phyloP scores from a whole-genome alignment of 1,139 yeast species.

The Ogataea hybrid region DNA sequence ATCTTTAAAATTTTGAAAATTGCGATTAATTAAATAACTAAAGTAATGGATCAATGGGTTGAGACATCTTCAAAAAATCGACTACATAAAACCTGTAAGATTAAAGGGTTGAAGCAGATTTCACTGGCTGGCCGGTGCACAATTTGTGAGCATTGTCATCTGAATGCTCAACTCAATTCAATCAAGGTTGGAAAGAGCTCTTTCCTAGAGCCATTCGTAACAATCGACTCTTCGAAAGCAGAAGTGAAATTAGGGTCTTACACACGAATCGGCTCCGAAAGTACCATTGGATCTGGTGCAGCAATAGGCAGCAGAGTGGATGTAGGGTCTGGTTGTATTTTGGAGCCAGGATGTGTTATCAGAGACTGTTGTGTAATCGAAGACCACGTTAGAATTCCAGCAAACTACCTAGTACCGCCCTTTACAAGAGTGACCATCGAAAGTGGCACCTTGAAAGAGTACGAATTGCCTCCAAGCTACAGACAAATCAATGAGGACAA shows the following conservation, averaged over 20 bases:
- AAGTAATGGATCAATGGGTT: constrained; percentile 17
- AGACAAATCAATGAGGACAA: constrained; percentile 14
- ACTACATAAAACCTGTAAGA: constrained; percentile 20
- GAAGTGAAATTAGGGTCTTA: constrained; percentile 19
- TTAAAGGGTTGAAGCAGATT: constrained; percentile 21
- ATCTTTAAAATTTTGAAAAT: neutral
- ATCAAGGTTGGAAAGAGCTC: constrained; percentile 19
- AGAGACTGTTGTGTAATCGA: constrained; percentile 23
- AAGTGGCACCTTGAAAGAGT: neutral
- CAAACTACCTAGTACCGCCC: constrained; percentile 16
- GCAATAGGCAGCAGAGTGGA: constrained; percentile 19
- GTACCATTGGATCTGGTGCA: constrained; percentile 4
- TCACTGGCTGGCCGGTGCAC: constrained; percentile 17
- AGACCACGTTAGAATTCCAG: constrained; percentile 16
- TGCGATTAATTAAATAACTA: neutral
- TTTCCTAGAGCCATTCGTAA: constrained; percentile 9
- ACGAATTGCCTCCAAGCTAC: constrained; percentile 9
- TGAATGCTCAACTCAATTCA: constrained; percentile 5
- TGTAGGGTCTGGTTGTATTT: constrained; percentile 16
- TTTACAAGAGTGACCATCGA: constrained; percentile 12
- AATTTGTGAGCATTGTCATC: constrained; percentile 5
- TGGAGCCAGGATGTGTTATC: constrained; percentile 13
- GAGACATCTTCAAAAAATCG: constrained; percentile 24
- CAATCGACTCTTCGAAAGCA: constrained; percentile 8
- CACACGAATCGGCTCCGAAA: constrained; percentile 11